A percentile compares a stretch with the other conserved stretches of the same genome.
Conservation (phyloP, 768 basidiomycete species). For the Neoboletus magnificus region DNA sequence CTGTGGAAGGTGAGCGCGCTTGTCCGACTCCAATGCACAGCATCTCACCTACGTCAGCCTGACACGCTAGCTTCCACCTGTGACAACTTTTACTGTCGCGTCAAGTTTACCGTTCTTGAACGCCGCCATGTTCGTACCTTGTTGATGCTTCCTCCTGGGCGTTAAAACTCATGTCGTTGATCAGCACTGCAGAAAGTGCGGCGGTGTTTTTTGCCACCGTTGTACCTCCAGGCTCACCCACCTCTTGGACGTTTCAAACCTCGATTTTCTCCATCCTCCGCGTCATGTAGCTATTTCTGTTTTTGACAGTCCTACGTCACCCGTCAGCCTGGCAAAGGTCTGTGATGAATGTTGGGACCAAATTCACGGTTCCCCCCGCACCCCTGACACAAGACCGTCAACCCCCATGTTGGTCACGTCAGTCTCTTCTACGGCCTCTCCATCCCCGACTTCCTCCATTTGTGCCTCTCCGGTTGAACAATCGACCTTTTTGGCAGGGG, state of each 20-base stretch:
- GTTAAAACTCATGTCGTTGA: conserved; percentile 19
- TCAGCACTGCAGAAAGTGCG: conserved; percentile 83
- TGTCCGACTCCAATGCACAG: neutral
- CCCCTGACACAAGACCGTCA: conserved; percentile 38
- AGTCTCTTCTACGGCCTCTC: conserved; percentile 27
- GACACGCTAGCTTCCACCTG: conserved; percentile 60
- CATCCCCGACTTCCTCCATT: conserved; percentile 35
- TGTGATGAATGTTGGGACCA: conserved; percentile 79
- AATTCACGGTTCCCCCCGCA: conserved; percentile 54
- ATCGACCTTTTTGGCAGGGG: conserved; percentile 17
- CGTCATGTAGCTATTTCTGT: conserved; percentile 56
- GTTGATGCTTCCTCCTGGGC: neutral
- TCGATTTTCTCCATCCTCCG: conserved; percentile 70
- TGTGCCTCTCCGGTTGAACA: conserved; percentile 34
- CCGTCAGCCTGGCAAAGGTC: conserved; percentile 57
- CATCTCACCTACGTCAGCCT: conserved; percentile 40
- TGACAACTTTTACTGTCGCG: conserved; percentile 71
- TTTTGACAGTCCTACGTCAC: conserved; percentile 59
- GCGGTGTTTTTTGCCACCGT: conserved; percentile 66
- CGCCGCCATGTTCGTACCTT: conserved; percentile 63
- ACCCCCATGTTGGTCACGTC: conserved; percentile 38
- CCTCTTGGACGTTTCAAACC: conserved; percentile 70
- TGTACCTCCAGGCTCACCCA: conserved; percentile 60
- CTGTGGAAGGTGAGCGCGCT: conserved; percentile 66
- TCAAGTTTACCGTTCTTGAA: conserved; percentile 63